phyloP scores from a whole-genome alignment of 2,329 filamentous ascomycete genomes.

The Fusarium penzigii region DNA sequence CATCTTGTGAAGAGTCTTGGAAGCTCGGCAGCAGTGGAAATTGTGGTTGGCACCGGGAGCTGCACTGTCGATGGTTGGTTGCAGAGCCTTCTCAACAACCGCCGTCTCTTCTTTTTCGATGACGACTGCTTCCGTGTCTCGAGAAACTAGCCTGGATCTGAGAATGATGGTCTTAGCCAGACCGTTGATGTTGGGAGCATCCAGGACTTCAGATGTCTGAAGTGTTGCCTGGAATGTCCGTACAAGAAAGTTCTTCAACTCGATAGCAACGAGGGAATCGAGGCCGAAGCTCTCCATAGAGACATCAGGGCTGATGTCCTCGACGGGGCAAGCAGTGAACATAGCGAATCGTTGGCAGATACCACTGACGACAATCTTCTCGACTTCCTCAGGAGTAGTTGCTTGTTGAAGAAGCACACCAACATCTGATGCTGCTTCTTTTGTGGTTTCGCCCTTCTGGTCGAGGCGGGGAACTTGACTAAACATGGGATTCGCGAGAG shows the following conservation, averaged over 20 bases:
- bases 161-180: conserved; percentile 11
- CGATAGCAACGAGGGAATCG: conserved; percentile 18
- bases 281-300: conserved; percentile 15
- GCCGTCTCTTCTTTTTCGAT: conserved; percentile 2
- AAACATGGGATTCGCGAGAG: conserved; percentile 13
- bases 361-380: conserved; percentile 7
- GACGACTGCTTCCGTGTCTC: neutral
- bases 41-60: conserved; percentile 4
- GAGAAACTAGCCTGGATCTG: conserved; percentile 9
- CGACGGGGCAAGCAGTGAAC: conserved; percentile 11
- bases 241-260: conserved; percentile 17
- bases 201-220: conserved; percentile 15
- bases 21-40: conserved; percentile 11
- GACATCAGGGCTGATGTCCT: conserved; percentile 12
- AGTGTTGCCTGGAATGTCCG: conserved; percentile 12
- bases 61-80: neutral
- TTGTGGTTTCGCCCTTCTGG: conserved; percentile 7
- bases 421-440: conserved; percentile 5
- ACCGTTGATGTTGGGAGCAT: conserved; percentile 8
- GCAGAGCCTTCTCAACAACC: neutral
- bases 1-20: conserved; percentile 9
- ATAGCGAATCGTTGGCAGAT: conserved; percentile 14
- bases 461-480: conserved; percentile 5
- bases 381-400: conserved; percentile 4
- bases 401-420: conserved; percentile 12